Base-by-base conservation (phyloP, 2,329 filamentous ascomycete genomes). In the Periconia sp. region DNA sequence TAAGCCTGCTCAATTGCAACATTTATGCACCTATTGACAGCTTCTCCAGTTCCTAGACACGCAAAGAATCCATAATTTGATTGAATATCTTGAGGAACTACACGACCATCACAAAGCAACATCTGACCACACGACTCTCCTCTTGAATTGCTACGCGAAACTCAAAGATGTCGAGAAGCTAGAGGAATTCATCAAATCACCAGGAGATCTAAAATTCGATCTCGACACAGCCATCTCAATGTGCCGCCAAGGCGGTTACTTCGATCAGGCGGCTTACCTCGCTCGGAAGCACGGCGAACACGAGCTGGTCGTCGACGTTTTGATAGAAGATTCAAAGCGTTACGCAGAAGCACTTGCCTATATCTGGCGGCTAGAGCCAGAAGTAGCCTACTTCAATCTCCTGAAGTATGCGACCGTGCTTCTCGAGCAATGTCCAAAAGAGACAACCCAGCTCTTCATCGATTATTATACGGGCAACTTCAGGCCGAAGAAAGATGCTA, bases 81-180 rank as follows among this genome's bases (percentile, higher is more conserved):
- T 99, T 41, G 90, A 95, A 65, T 99, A 97, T 62, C 79, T 99
- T 2, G 95, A 99, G 72, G 91, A 99, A 69, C 77, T 99, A 12
- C 94, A 99, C 62, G 91, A 97, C 50, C 90, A 95, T 59, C 86
- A 92, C 61, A 92, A 87, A 65, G 95, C 94, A 0, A 96, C 92
- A 2, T 87, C 91, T 2, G 94, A 99, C 55, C 94, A 99, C 59
- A 99, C 94, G 0, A 99, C 94, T 0, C 75, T 99, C 9, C 78
- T 99, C 1, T 75, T 99, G 30, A 99, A 99, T 66, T 99, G 94
- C 71, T 99, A 99, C 65, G 94, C 94, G 0, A 99, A 99, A 65
- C 76, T 97, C 12, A 99, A 99, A 69, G 94, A 99, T 65, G 92
- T 96, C 4, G 88, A 91, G 43, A 99, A 99, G 72, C 78, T 99